A percentile compares a stretch with the other conserved stretches of the same genome.
Conservation (phyloP, 2,329 filamentous ascomycete species). For the Zymoseptoria tritici region DNA sequence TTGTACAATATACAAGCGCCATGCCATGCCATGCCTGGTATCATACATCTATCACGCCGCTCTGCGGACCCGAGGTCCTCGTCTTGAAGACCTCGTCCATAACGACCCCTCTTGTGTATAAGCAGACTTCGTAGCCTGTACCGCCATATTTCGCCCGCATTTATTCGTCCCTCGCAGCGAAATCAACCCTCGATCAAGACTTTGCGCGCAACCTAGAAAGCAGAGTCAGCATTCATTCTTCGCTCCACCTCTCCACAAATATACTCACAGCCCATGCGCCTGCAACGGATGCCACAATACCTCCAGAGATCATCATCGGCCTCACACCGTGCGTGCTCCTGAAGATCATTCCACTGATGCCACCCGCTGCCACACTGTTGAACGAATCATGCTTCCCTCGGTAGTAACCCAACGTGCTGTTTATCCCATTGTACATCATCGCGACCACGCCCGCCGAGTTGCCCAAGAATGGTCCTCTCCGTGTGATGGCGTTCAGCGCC, state of each 20-base stretch:
- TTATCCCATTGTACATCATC: conserved; percentile 91
- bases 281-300: conserved; percentile 77
- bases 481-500: conserved; percentile 86
- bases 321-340: conserved; percentile 87
- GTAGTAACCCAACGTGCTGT: conserved; percentile 71
- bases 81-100: neutral
- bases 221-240: conserved; percentile 3
- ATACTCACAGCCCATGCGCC: conserved; percentile 80
- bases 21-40: conserved; percentile 1
- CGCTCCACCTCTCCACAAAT: neutral
- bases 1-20: conserved; percentile 3
- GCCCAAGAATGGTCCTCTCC: conserved; percentile 87
- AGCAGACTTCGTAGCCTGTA: neutral
- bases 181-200: conserved; percentile 16
- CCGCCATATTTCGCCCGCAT: neutral
- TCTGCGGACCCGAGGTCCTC: neutral
- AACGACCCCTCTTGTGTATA: neutral
- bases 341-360: conserved; percentile 85
- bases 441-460: conserved; percentile 95
- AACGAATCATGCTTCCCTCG: conserved; percentile 81
- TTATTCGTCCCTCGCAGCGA: neutral
- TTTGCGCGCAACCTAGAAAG: conserved; percentile 17
- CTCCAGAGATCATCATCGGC: conserved; percentile 91
- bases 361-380: conserved; percentile 82
- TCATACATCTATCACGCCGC: conserved; percentile 1